Conservation (phyloP, 768 basidiomycete species). For the Cystoderma amianthinum region DNA sequence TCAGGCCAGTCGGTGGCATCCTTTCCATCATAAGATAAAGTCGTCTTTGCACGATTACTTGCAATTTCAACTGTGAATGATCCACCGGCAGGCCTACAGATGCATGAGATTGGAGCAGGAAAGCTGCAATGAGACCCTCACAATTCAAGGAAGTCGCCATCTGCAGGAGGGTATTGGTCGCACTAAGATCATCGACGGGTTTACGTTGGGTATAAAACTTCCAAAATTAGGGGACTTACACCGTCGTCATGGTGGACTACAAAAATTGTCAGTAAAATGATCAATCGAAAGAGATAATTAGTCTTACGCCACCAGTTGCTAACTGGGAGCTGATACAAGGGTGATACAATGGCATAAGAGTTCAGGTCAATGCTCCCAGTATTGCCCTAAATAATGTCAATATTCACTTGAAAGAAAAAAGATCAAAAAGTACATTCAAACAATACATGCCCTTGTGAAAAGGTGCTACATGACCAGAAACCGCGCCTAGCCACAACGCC, state of each 20-base stretch:
- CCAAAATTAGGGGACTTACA: slow-evolving; percentile 14
- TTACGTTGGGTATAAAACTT: slow-evolving; percentile 1
- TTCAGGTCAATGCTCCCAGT: slow-evolving; percentile 23
- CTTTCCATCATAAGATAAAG: slow-evolving; percentile 32
- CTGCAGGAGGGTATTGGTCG: slow-evolving; percentile 32
- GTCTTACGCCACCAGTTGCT: slow-evolving; percentile 41
- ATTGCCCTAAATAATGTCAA: slow-evolving; percentile 16
- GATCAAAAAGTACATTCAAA: slow-evolving; percentile 25
- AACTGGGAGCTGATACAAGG: slow-evolving; percentile 33
- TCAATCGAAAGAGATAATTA: neutral
- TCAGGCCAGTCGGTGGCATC: slow-evolving; percentile 38
- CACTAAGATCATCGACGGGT: slow-evolving; percentile 18
- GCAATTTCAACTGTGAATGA: slow-evolving; percentile 42
- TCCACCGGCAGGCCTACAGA: slow-evolving; percentile 37
- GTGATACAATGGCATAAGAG: slow-evolving; percentile 27
- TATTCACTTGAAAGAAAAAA: neutral
- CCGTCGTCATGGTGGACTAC: slow-evolving; percentile 28
- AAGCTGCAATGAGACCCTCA: slow-evolving; percentile 13
- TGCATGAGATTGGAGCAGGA: neutral
- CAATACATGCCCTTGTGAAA: slow-evolving; percentile 40
- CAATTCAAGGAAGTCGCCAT: slow-evolving; percentile 35
- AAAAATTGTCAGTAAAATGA: slow-evolving; percentile 1
- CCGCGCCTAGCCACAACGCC: no score
- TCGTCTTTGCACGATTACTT: slow-evolving; percentile 40
- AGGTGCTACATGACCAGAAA: slow-evolving; percentile 32